These are phyloP conservation scores for Alternaria atra DNA, from an alignment of 2,329 filamentous ascomycete species.

Conservation along the genomic window DNA sequence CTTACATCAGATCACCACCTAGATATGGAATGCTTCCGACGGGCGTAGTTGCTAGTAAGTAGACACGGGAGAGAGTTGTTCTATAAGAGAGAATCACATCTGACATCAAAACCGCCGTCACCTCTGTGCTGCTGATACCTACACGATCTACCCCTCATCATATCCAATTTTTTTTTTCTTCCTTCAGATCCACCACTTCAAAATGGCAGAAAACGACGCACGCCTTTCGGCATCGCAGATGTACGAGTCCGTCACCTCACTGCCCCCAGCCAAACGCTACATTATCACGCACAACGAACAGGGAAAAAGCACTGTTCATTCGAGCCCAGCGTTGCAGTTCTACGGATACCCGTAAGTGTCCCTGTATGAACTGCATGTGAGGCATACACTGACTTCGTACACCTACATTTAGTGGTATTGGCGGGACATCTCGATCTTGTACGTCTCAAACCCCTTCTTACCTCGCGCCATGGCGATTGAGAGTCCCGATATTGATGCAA, in stretches of 20 bases:
- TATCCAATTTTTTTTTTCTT: neutral
- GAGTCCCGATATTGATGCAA: neutral
- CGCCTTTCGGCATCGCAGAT: slow-evolving; percentile 5
- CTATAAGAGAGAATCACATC: neutral
- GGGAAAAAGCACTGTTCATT: slow-evolving; percentile 52
- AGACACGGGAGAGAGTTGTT: neutral
- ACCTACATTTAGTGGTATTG: neutral
- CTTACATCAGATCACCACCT: neutral
- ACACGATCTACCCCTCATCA: neutral
- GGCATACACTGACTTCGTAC: too few species aligned
- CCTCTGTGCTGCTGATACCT: neutral
- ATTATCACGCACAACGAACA: slow-evolving; percentile 46
- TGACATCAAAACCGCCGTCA: neutral
- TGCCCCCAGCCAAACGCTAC: slow-evolving; percentile 46
- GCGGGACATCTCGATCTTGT: slow-evolving; percentile 1
- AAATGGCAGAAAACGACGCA: slow-evolving; percentile 20
- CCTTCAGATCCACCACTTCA: neutral
- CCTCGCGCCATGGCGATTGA: neutral
- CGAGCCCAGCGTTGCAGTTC: slow-evolving; percentile 29
- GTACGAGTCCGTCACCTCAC: slow-evolving; percentile 13
- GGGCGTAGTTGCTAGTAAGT: neutral
- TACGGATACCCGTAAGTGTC: neutral
- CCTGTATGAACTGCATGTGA: too few species aligned
- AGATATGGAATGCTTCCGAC: neutral
- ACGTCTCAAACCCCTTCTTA: neutral